These are phyloP conservation scores for Eucalyptus rudis DNA, from an alignment of 345 rosid genomes.

Conservation along the genomic window DNA sequence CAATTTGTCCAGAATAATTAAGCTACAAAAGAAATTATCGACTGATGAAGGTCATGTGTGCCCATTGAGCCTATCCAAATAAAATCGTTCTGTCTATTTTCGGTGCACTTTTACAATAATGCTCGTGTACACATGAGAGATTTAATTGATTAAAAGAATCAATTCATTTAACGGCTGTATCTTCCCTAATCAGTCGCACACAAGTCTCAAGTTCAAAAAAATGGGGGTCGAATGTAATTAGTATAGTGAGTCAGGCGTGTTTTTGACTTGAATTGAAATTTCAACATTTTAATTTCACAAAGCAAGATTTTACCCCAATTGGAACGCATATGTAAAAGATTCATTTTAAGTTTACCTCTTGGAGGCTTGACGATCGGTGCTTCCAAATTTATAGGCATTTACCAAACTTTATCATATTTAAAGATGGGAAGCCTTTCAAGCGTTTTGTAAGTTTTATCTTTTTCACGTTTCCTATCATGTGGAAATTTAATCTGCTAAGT, in stretches of 20 bases:
- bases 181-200: background rate
- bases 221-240: background rate
- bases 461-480: background rate
- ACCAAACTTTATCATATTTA: slow-evolving; percentile 61
- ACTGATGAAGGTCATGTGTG: background rate
- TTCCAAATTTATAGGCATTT: no score
- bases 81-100: background rate
- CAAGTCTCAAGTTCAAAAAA: background rate
- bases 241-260: background rate
- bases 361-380: background rate
- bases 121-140: background rate
- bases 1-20: background rate
- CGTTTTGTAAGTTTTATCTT: slow-evolving; percentile 54
- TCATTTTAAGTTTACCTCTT: background rate
- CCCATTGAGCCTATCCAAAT: background rate
- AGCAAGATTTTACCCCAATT: background rate
- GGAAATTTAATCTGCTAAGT: background rate
- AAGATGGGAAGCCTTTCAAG: slow-evolving; percentile 59
- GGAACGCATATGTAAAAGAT: background rate
- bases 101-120: no score
- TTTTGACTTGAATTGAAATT: background rate
- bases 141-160: background rate
- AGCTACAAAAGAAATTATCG: background rate
- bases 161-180: background rate
- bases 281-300: background rate